Percentiles rank a stretch among this genome's conserved stretches.
These are phyloP conservation scores for Myotisia sp. DNA, from an alignment of 2,329 filamentous ascomycete genomes.

Conservation along the genomic window DNA sequence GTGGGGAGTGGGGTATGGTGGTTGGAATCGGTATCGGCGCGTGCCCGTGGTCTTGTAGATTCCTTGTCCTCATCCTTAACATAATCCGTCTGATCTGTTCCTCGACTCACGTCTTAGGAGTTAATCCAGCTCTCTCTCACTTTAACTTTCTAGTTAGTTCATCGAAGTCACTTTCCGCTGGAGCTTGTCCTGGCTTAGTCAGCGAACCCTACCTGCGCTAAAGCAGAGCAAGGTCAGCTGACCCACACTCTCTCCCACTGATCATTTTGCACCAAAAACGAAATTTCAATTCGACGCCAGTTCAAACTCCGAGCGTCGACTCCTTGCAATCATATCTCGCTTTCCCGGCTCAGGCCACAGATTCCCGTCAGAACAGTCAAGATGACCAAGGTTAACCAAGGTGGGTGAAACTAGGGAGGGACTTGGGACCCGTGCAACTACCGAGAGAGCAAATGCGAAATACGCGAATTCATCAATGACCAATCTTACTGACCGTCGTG, in stretches of 20 bases:
- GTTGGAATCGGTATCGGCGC: too few species aligned
- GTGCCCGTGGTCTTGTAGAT: too few species aligned
- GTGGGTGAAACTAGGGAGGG: constrained; percentile 14
- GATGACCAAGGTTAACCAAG: constrained; percentile 21
- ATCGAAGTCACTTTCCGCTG: too few species aligned
- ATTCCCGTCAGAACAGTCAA: constrained; percentile 15
- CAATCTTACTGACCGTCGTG: constrained; percentile 2
- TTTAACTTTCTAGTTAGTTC: too few species aligned
- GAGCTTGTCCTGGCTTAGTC: constrained; percentile 8
- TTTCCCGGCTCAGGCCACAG: constrained; percentile 10
- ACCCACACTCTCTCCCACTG: constrained; percentile 11
- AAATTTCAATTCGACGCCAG: constrained; percentile 4
- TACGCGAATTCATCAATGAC: neutral
- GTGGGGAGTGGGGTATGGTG: too few species aligned
- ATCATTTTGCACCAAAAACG: constrained; percentile 8
- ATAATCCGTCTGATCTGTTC: too few species aligned
- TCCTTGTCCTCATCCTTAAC: neutral
- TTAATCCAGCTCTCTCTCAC: too few species aligned
- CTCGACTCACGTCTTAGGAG: too few species aligned
- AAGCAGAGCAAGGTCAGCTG: constrained; percentile 10
- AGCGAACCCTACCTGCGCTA: constrained; percentile 9
- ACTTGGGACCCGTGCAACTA: too few species aligned
- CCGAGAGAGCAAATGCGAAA: neutral
- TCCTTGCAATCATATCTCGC: constrained; percentile 2
- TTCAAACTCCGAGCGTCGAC: constrained; percentile 8